Evolutionary conservation across 495 filamentous ascomycete species (phyloP).

Genomic region (Penicillium fimorum): DNA sequence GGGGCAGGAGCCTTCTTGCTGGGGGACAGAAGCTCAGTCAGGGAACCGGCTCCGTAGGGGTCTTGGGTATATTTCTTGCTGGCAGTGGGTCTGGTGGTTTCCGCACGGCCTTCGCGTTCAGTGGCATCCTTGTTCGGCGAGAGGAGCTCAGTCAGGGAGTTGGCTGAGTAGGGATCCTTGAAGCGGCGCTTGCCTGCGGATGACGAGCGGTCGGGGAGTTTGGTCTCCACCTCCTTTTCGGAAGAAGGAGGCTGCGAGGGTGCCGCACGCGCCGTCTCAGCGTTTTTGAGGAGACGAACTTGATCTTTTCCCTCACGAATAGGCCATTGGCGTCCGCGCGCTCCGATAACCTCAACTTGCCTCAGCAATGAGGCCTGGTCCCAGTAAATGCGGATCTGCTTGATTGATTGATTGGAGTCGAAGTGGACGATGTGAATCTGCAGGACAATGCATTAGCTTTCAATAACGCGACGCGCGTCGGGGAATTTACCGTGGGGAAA

Average conservation of each 20-base stretch:
- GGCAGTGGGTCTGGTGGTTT: conserved; percentile 5
- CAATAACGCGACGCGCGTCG: conserved; percentile 9
- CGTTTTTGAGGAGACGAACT: conserved; percentile 62
- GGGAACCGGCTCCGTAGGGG: conserved; percentile 26
- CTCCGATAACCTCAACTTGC: conserved; percentile 89
- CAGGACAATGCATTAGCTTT: conserved; percentile 21
- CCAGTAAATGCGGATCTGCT: conserved; percentile 85
- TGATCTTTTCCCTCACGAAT: conserved; percentile 89
- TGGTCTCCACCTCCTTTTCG: conserved; percentile 12
- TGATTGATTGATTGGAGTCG: conserved; percentile 70
- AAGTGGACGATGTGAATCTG: conserved; percentile 92
- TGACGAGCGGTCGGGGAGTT: conserved; percentile 45
- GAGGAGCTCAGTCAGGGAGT: conserved; percentile 49
- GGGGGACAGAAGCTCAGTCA: conserved; percentile 28
- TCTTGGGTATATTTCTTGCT: conserved; percentile 26
- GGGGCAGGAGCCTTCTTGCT: conserved; percentile 18
- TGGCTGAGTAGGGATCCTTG: conserved; percentile 71
- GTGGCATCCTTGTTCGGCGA: conserved; percentile 37
- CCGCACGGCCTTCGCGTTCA: background rate
- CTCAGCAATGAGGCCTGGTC: conserved; percentile 92
- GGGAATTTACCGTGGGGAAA: conserved; percentile 72
- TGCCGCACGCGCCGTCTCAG: conserved; percentile 24
- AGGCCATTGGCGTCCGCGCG: conserved; percentile 85
- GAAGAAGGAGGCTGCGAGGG: conserved; percentile 14
- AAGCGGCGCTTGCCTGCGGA: conserved; percentile 52